Percentiles rank a stretch among this genome's conserved stretches.
phyloP scores from a whole-genome alignment of 208 protist genomes.

The Trypanosoma mega region DNA sequence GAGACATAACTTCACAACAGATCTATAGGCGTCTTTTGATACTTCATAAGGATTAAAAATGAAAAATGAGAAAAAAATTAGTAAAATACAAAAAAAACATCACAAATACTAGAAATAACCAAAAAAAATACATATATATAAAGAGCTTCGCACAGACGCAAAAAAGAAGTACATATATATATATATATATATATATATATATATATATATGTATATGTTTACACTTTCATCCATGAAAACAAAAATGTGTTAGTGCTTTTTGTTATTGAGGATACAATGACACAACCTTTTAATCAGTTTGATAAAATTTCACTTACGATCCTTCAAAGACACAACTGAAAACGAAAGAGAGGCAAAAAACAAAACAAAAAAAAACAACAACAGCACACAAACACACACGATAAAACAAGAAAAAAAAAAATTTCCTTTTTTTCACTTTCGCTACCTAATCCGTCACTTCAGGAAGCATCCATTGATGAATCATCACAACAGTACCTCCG shows the following conservation, averaged over 20 bases:
- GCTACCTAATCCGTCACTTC: too few relatives aligned
- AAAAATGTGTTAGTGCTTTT: too few relatives aligned
- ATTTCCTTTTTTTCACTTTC: too few relatives aligned
- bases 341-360: constrained; percentile 15
- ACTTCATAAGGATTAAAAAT: constrained; percentile 4
- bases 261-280: too few relatives aligned
- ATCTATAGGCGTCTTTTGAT: not conserved
- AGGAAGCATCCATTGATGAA: too few relatives aligned
- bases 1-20: constrained; percentile 20
- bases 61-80: constrained; percentile 1
- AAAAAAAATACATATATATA: constrained; percentile 9
- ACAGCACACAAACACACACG: constrained; percentile 1
- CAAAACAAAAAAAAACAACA: constrained; percentile 15
- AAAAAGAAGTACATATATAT: constrained; percentile 8
- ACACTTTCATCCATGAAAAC: too few relatives aligned
- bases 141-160: not conserved
- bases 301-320: too few relatives aligned
- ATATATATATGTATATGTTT: too few relatives aligned
- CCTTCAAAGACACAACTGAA: too few relatives aligned
- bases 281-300: too few relatives aligned
- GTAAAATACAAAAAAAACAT: constrained; percentile 16
- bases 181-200: constrained; percentile 2
- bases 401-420: constrained; percentile 7
- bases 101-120: constrained; percentile 5
- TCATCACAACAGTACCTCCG: too few relatives aligned